Conservation (phyloP, 768 basidiomycete species). For the Lactarius hatsudake region DNA sequence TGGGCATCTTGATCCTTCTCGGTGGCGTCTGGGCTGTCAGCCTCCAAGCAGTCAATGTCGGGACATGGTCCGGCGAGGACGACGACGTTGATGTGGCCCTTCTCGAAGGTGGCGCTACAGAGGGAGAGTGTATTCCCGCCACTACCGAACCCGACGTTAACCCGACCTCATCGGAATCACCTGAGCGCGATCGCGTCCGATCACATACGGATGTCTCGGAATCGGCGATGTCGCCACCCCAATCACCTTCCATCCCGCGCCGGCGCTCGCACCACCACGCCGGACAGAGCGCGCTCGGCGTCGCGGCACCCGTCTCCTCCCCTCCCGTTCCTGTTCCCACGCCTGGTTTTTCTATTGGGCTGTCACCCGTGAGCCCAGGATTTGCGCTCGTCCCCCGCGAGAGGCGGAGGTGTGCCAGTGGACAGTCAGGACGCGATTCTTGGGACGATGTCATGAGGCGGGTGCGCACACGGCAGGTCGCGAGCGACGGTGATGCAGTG, state of each 20-base stretch:
- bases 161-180: constrained; percentile 1
- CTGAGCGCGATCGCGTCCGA: constrained; percentile 14
- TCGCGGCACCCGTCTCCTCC: constrained; percentile 11
- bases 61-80: constrained; percentile 45
- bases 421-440: constrained; percentile 23
- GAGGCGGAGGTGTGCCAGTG: constrained; percentile 46
- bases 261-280: constrained; percentile 14
- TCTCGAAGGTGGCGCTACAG: constrained; percentile 2
- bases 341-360: constrained; percentile 67
- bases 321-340: constrained; percentile 27
- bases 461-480: constrained; percentile 17
- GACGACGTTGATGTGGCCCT: constrained; percentile 16
- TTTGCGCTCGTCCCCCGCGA: constrained; percentile 62
- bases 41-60: constrained; percentile 56
- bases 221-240: constrained; percentile 6
- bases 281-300: constrained; percentile 19
- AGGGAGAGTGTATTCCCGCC: constrained; percentile 5
- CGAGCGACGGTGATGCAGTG: constrained; percentile 9
- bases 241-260: constrained; percentile 15
- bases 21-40: constrained; percentile 90
- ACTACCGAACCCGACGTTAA: background rate
- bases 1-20: constrained; percentile 77
- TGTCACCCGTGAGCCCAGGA: constrained; percentile 76
- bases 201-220: constrained; percentile 6
- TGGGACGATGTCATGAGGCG: constrained; percentile 18